A percentile compares a stretch with the other conserved stretches of the same genome.
phyloP scores from a whole-genome alignment of 2,329 filamentous ascomycete genomes.

The Neofusicoccum cordaticola region DNA sequence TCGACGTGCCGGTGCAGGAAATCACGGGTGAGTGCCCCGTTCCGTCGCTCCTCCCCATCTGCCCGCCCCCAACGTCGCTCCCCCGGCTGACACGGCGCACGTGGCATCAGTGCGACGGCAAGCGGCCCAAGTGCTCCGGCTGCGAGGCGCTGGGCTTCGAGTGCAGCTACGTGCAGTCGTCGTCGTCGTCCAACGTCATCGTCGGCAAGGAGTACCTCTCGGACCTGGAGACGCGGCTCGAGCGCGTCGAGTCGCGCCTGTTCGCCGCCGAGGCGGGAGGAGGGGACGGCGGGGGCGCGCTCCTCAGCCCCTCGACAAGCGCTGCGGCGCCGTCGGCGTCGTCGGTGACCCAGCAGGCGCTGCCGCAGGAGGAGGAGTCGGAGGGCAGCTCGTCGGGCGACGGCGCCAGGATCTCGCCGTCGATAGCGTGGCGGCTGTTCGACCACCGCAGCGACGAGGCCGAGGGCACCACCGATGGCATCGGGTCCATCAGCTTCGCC shows the following conservation, averaged over 20 bases:
- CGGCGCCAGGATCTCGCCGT: too few relatives aligned
- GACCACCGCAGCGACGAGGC: constrained; percentile 18
- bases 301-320: neutral
- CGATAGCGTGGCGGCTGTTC: neutral
- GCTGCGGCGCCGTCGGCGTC: neutral
- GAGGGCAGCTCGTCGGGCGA: neutral
- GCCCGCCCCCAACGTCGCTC: too few relatives aligned
- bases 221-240: neutral
- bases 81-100: too few relatives aligned
- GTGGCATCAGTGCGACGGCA: too few relatives aligned
- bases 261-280: neutral
- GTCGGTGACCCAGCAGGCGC: neutral
- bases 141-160: constrained; percentile 32
- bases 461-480: constrained; percentile 34
- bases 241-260: neutral
- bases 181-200: constrained; percentile 38
- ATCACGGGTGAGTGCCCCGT: too few relatives aligned
- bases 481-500: constrained; percentile 35
- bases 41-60: too few relatives aligned
- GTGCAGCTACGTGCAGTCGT: constrained; percentile 42
- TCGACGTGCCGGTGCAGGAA: too few relatives aligned
- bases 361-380: neutral
- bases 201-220: constrained; percentile 38
- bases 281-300: constrained; percentile 1
- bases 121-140: too few relatives aligned